Percentiles rank a stretch among this genome's conserved stretches.
Evolutionary conservation across 2,329 filamentous ascomycete species (phyloP).

Genomic region (Microdochium nivale): DNA sequence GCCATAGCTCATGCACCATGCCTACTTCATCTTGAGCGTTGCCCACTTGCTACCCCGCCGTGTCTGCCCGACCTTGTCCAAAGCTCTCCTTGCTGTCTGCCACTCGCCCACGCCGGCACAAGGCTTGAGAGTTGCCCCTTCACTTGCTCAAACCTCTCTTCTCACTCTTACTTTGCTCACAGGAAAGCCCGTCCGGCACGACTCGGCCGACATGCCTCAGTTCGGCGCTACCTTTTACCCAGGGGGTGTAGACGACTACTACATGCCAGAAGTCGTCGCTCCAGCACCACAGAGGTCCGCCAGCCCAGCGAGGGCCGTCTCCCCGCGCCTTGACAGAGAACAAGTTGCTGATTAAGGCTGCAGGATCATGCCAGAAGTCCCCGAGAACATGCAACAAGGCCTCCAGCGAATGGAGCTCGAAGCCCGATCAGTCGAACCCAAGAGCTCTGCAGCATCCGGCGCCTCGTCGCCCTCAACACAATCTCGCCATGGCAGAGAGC

Average conservation of each 20-base stretch:
- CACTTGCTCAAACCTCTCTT: constrained; percentile 6
- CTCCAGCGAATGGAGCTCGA: constrained; percentile 85
- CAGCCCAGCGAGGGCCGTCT: no score
- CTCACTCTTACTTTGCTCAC: constrained; percentile 20
- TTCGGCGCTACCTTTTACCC: constrained; percentile 51
- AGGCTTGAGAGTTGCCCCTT: neutral
- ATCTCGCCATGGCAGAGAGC: constrained; percentile 30
- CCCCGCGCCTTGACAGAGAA: no score
- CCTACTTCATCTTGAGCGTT: neutral
- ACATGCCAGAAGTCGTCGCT: constrained; percentile 51
- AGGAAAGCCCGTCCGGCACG: constrained; percentile 16
- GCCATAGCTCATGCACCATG: neutral
- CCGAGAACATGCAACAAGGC: constrained; percentile 93
- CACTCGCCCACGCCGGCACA: neutral
- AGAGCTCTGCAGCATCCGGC: constrained; percentile 19
- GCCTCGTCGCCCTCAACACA: constrained; percentile 16
- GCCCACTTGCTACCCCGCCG: neutral
- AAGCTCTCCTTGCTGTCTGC: neutral
- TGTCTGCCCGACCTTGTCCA: neutral
- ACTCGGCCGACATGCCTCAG: constrained; percentile 32
- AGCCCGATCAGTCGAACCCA: constrained; percentile 43
- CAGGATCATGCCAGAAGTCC: constrained; percentile 91
- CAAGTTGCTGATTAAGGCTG: constrained; percentile 22
- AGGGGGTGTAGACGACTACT: constrained; percentile 50
- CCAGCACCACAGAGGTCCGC: constrained; percentile 49